phyloP scores from a whole-genome alignment of 2,329 filamentous ascomycete genomes.

The Cyphellophora attinorum region DNA sequence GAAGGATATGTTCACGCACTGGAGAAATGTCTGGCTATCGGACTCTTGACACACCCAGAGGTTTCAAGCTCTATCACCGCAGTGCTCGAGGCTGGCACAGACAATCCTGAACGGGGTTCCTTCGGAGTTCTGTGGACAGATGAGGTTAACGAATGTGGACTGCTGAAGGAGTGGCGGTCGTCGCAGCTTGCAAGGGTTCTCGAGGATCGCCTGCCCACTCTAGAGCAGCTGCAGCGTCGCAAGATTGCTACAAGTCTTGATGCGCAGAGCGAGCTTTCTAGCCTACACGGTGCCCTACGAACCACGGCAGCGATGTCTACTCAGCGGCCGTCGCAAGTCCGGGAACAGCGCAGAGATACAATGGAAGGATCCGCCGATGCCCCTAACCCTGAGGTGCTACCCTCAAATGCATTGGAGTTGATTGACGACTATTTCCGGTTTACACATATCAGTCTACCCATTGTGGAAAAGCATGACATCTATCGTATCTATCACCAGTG shows the following conservation, averaged over 20 bases:
- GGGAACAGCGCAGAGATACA: neutral
- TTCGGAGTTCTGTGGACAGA: neutral
- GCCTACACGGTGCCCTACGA: neutral
- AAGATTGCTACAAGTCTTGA: neutral
- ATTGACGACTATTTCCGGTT: constrained; percentile 50
- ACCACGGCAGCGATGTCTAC: neutral
- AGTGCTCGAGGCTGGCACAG: neutral
- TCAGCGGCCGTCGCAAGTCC: neutral
- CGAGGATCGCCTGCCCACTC: neutral
- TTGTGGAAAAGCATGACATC: constrained; percentile 33
- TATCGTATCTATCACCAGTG: neutral
- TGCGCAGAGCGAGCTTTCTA: neutral
- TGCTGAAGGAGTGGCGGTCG: neutral
- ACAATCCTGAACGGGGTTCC: neutral
- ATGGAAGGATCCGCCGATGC: neutral
- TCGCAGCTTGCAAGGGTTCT: neutral
- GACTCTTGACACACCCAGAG: neutral
- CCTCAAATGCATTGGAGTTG: constrained; percentile 41
- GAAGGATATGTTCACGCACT: constrained; percentile 38
- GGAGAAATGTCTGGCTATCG: constrained; percentile 24
- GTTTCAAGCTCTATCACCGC: neutral
- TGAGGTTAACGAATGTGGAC: neutral
- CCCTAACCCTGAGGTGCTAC: constrained; percentile 25
- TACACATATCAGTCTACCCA: constrained; percentile 50
- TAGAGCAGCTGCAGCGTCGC: neutral